Conservation (phyloP, 2,329 filamentous ascomycete genomes). For the Leptodontidium sp. region DNA sequence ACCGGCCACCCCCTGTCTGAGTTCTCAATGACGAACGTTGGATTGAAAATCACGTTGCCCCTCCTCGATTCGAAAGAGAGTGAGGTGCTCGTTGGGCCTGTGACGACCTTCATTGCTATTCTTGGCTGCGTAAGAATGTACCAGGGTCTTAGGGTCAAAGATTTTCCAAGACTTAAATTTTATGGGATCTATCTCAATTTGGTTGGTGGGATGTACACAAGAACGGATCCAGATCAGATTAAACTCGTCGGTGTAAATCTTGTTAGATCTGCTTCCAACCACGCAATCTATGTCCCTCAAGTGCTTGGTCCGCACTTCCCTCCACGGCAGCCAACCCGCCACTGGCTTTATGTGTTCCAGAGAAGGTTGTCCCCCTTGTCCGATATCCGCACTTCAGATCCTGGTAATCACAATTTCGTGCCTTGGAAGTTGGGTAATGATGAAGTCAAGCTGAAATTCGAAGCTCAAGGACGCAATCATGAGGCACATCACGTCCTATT, state of each 20-base stretch:
- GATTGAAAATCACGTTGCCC: background rate
- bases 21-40: background rate
- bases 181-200: background rate
- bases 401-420: background rate
- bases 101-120: background rate
- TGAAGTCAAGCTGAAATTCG: background rate
- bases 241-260: background rate
- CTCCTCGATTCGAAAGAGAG: background rate
- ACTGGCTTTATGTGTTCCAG: background rate
- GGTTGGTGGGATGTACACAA: background rate
- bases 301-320: background rate
- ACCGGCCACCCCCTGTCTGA: background rate
- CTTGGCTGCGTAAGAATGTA: too few species aligned
- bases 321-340: background rate
- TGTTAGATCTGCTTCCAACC: background rate
- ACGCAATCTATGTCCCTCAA: background rate
- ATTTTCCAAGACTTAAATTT: too few species aligned
- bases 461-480: background rate
- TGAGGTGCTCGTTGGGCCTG: background rate
- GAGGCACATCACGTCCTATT: background rate
- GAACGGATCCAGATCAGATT: background rate
- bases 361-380: background rate
- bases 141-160: too few species aligned
- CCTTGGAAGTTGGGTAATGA: background rate
- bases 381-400: background rate